phyloP scores from a whole-genome alignment of 768 basidiomycete genomes.

The Macrocybe gigantea region DNA sequence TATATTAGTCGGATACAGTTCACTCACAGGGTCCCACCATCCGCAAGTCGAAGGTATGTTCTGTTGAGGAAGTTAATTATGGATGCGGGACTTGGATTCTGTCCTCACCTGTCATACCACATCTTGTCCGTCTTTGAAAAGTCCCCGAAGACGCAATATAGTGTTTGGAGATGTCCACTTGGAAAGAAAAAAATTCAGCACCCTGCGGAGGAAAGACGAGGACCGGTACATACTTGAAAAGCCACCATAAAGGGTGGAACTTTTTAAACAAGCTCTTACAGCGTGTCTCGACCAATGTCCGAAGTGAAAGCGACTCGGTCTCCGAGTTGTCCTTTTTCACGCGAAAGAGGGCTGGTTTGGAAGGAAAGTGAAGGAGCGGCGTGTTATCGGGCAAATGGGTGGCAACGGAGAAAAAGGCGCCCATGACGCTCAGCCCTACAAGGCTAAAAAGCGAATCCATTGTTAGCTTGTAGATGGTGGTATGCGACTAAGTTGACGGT shows the following conservation, averaged over 20 bases:
- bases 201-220: background rate
- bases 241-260: constrained; percentile 45
- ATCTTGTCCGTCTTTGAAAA: constrained; percentile 53
- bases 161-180: constrained; percentile 62
- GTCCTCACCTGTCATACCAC: constrained; percentile 46
- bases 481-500: background rate
- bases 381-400: constrained; percentile 12
- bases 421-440: constrained; percentile 25
- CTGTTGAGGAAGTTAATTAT: constrained; percentile 15
- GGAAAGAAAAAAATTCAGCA: background rate
- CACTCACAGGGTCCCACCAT: constrained; percentile 63
- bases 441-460: constrained; percentile 26
- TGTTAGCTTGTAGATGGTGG: background rate
- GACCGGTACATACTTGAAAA: constrained; percentile 33
- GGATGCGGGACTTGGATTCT: background rate
- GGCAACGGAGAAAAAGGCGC: constrained; percentile 22
- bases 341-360: constrained; percentile 28
- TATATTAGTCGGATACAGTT: background rate
- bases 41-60: constrained; percentile 43
- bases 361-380: constrained; percentile 32
- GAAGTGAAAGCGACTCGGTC: constrained; percentile 31
- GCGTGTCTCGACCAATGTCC: constrained; percentile 31
- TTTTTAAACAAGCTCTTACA: constrained; percentile 35
- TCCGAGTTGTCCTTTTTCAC: constrained; percentile 25
- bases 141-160: constrained; percentile 54